These are phyloP conservation scores for Lotus japonicus DNA, from an alignment of 306 rosid genomes.

Conservation along the genomic window DNA sequence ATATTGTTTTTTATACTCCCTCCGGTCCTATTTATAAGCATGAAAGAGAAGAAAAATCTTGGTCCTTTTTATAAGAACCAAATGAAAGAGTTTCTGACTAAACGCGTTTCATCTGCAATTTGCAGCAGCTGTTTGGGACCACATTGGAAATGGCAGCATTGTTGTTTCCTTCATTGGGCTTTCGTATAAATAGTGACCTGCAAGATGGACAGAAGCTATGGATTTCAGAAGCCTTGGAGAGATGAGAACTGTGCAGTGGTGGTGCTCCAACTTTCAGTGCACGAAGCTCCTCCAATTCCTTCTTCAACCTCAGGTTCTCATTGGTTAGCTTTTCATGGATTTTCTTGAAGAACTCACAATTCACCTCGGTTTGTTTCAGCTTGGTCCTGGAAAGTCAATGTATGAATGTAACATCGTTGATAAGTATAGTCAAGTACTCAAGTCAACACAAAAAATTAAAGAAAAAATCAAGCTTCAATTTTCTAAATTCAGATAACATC, in stretches of 20 bases:
- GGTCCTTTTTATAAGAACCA: no score
- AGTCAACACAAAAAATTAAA: neutral
- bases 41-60: no score
- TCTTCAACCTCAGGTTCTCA: constrained; percentile 62
- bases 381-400: constrained; percentile 51
- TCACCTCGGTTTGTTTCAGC: constrained; percentile 71
- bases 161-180: constrained; percentile 13
- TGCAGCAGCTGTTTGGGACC: no score
- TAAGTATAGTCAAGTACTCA: constrained; percentile 8
- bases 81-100: no score
- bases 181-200: constrained; percentile 5
- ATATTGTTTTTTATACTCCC: neutral
- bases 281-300: constrained; percentile 60
- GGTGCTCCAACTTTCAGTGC: constrained; percentile 35
- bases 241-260: constrained; percentile 12
- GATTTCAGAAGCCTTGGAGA: constrained; percentile 25
- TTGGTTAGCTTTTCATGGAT: constrained; percentile 44
- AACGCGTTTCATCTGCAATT: no score
- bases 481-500: no score
- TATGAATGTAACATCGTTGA: neutral
- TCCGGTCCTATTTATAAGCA: no score
- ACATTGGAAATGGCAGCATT: neutral
- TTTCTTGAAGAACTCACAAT: constrained; percentile 56
- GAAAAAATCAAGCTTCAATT: no score
- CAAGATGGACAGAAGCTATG: constrained; percentile 41